Evolutionary conservation across 345 rosid genomes (phyloP), one percentile per base, ranked within the genome.

Genomic region (Mallotus nudiflorus): DNA sequence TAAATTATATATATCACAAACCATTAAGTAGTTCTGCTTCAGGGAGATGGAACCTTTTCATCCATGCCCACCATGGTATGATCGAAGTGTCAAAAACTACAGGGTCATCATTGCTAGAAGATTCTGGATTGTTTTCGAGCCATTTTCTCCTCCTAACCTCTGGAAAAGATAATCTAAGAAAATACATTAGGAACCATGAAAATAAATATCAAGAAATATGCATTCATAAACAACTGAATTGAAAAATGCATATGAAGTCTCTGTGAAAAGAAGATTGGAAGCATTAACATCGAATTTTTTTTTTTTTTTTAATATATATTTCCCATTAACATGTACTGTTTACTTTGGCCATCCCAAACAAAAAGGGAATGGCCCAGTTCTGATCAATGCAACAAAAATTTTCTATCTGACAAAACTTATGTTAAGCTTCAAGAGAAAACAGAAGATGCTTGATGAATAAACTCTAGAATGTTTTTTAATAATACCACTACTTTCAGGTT

Each of bases 51-150:
- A 84, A 94, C 69, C 96, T 85, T 83, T 90, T 90, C 71, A 87
- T 82, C 98, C 97, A 94, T 46, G 89, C 86, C 98, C 98, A 94
- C 98, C 97, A 94, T 58, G 97, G 98, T 48, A 94, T 75, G 18
- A 87, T 84, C 57, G 97, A 86, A 20, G 98, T 89, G 73, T 94
- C 95, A 35, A 94, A 94, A 65, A 91, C 79, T 22, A 94, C 83
- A 71, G 85, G 95, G 50, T 88, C 90, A 6, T 94, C 85, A 22
- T 91, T 94, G 67, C 82, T 88, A 18, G 92, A 85, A 14, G 96
- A 78, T 76, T 91, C 96, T 12, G 97, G 97, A 77, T 85, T 89
- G 46, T 74, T 81, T 78, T 89, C 84, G 0, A 94, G 86, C 96
- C 89, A 91, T 83, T 94, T 89, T 73, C 96, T 84, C 78, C 96